A percentile compares a stretch with the other conserved stretches of the same genome.
phyloP scores from a whole-genome alignment of 2,329 filamentous ascomycete genomes.

The Hirsutella minnesotensis region DNA sequence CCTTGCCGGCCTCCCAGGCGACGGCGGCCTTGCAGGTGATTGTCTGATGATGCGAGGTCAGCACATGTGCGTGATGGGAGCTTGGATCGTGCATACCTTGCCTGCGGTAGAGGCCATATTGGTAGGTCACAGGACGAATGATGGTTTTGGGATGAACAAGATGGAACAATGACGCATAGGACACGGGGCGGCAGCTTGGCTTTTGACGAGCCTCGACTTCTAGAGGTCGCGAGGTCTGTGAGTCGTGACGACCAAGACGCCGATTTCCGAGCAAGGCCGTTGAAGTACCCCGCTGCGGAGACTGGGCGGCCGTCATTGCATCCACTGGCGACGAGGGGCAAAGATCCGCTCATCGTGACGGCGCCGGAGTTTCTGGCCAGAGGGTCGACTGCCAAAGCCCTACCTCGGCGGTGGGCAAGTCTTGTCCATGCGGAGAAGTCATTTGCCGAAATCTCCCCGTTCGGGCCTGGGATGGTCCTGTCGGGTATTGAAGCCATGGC shows the following conservation, averaged over 20 bases:
- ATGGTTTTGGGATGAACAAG: no score
- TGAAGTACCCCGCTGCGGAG: slow-evolving; percentile 3
- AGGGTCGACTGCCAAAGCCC: no score
- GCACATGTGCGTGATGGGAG: not conserved
- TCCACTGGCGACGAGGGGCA: no score
- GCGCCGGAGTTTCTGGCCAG: no score
- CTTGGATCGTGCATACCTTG: slow-evolving; percentile 26
- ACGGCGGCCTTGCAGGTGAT: slow-evolving; percentile 97
- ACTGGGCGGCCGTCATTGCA: no score
- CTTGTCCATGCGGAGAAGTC: no score
- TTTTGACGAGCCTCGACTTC: not conserved
- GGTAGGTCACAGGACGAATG: not conserved
- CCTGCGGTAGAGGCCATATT: slow-evolving; percentile 38
- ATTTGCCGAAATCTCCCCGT: no score
- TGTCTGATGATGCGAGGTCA: slow-evolving; percentile 42
- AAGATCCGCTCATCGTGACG: no score
- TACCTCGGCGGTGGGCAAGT: no score
- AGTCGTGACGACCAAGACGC: not conserved
- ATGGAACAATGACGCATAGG: not conserved
- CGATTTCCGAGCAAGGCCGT: slow-evolving; percentile 4
- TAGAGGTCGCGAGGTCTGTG: not conserved
- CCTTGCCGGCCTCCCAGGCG: slow-evolving; percentile 92
- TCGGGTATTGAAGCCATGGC: no score
- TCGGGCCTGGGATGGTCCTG: no score
- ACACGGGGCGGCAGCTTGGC: not conserved